Conservation (phyloP, 1,139 yeast species). For the Lodderomyces parapsilosis region DNA sequence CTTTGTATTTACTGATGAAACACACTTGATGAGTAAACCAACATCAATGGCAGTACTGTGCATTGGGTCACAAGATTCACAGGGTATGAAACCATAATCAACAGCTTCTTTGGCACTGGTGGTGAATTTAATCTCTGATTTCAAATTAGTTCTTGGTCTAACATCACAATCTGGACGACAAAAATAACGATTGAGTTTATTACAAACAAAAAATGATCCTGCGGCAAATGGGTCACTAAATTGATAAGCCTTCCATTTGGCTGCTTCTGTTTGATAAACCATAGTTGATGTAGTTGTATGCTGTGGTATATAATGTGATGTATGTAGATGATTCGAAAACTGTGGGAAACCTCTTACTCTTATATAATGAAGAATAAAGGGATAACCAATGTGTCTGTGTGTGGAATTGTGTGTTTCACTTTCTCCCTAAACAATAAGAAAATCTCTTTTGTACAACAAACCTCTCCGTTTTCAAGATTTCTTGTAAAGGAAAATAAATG, state of each 20-base stretch:
- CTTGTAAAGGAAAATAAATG: too few species aligned
- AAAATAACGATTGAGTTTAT: constrained; percentile 37
- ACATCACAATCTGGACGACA: constrained; percentile 73
- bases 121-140: constrained; percentile 47
- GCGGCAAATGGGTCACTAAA: constrained; percentile 68
- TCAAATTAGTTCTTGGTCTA: constrained; percentile 42
- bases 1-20: constrained; percentile 53
- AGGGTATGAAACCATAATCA: constrained; percentile 45
- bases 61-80: constrained; percentile 52
- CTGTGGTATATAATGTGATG: not conserved
- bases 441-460: too few species aligned
- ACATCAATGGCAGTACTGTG: constrained; percentile 46
- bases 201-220: constrained; percentile 53
- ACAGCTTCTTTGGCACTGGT: constrained; percentile 43
- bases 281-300: too few species aligned
- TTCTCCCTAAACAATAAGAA: too few species aligned
- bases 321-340: too few species aligned
- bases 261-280: constrained; percentile 45
- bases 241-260: constrained; percentile 66
- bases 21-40: constrained; percentile 54
- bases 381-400: too few species aligned
- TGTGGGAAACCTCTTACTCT: too few species aligned
- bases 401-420: too few species aligned
- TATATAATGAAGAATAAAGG: too few species aligned
- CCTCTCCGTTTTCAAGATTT: too few species aligned